Percentiles rank a stretch among this genome's conserved stretches.
Evolutionary conservation across 805 yeast genomes (phyloP).

Genomic region (Starmerella roubikii): DNA sequence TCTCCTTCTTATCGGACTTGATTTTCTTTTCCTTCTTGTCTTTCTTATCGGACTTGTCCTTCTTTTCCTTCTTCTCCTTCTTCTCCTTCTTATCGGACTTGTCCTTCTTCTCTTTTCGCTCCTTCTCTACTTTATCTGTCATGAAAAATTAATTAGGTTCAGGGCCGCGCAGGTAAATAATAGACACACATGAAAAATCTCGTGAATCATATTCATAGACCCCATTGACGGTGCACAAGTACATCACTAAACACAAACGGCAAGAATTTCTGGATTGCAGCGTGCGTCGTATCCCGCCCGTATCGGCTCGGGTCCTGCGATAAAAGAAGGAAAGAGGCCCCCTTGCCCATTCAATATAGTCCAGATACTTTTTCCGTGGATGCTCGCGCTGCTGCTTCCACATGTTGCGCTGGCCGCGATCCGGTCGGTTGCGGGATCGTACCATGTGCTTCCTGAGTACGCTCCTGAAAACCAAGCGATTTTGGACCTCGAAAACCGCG

Average conservation of each 20-base stretch:
- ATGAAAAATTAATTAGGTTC: slow-evolving; percentile 1
- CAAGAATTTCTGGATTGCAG: too few relatives aligned
- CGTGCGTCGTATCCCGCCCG: too few relatives aligned
- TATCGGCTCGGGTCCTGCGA: too few relatives aligned
- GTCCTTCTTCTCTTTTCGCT: slow-evolving; percentile 21
- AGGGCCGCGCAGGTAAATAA: not conserved
- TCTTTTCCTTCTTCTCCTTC: slow-evolving; percentile 16
- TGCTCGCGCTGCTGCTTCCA: not conserved
- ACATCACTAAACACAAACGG: too few relatives aligned
- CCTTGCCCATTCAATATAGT: too few relatives aligned
- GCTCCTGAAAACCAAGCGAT: slow-evolving; percentile 15
- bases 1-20: slow-evolving; percentile 23
- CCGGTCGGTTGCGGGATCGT: slow-evolving; percentile 3
- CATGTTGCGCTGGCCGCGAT: not conserved
- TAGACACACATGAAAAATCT: too few relatives aligned
- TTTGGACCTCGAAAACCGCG: slow-evolving; percentile 6
- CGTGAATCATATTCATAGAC: too few relatives aligned
- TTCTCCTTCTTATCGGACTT: slow-evolving; percentile 23
- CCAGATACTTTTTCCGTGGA: too few relatives aligned
- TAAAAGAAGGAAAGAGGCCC: too few relatives aligned
- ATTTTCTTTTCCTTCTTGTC: slow-evolving; percentile 28
- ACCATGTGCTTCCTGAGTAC: slow-evolving; percentile 6
- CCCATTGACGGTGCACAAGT: too few relatives aligned
- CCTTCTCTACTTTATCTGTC: slow-evolving; percentile 22
- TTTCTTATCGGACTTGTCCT: slow-evolving; percentile 21